Evolutionary conservation across 2,329 filamentous ascomycete species (phyloP).

Genomic region (Trichoderma sp.): DNA sequence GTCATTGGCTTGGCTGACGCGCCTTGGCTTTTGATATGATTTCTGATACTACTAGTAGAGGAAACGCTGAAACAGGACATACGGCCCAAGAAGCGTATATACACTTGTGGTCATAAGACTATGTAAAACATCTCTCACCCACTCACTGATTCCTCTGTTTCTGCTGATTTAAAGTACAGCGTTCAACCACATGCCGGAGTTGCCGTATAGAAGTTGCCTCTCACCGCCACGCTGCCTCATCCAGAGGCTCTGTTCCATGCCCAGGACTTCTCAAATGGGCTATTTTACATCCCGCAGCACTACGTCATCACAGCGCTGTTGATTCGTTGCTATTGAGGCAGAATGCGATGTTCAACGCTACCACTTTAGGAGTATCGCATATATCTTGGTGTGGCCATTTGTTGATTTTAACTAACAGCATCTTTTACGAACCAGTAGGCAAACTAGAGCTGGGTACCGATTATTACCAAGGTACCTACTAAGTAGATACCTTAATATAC

Average conservation of each 20-base stretch:
- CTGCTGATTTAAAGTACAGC: not conserved
- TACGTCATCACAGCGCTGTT: not conserved
- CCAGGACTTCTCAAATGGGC: not conserved
- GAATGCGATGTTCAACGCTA: not conserved
- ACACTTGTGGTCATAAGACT: not conserved
- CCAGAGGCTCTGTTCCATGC: not conserved
- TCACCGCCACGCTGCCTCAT: slow-evolving; percentile 1
- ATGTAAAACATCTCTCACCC: not conserved
- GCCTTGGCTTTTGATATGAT: not conserved
- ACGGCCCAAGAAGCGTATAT: not conserved
- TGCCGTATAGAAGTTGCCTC: not conserved
- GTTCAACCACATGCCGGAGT: not conserved
- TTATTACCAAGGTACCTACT: not conserved
- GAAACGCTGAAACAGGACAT: not conserved
- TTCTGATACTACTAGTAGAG: not conserved
- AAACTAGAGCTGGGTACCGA: not conserved
- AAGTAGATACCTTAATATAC: not conserved
- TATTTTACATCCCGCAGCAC: not conserved
- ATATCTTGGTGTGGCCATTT: not conserved
- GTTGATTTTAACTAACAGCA: not conserved
- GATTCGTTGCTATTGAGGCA: not conserved
- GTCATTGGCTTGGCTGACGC: slow-evolving; percentile 9
- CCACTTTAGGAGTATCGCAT: not conserved
- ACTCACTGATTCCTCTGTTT: not conserved
- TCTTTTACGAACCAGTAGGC: not conserved